Base-by-base conservation (phyloP, 2,329 filamentous ascomycete genomes). In the Diaporthe ampelina region DNA sequence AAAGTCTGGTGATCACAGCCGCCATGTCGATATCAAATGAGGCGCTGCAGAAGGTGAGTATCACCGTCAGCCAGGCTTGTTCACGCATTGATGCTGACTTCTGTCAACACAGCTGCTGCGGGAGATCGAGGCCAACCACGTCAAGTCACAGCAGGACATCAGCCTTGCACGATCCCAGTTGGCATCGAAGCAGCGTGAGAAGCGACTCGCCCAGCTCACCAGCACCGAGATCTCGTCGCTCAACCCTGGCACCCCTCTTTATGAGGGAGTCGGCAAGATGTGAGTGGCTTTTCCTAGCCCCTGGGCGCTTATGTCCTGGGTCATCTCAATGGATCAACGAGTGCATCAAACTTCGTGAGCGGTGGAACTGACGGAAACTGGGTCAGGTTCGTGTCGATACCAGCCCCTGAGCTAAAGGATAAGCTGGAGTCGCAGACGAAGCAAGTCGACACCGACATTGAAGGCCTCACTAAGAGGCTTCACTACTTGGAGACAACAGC, bases 211-310 rank as follows among this genome's bases (percentile, higher is more conserved):
- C 56, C 94, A 97, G 83, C 87, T 99, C 77, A 98, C 96, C 2
- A 90, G 93, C 48, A 94, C 90, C 77, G 97, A 99, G 84, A 88
- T 98, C 67, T 90, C 91, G n/a, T 89, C 91, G 9, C 85, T 99
- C 75, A 93, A 95, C 5, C 82, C 89, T 24, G 90, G 93, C 63
- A 97, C 95, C 0, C 92, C 92, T 43, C 91, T 98, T 37, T 99
- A 98, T 80, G 96, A 98, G 85, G 96, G 96, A 8, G 93, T 98
- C 15, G 97, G 97, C 69, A 99, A 98, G 86, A 98, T 99, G 97
- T 98, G 84, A 80, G 92, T 74, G 35, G 37, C 19, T 19, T n/a
- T 4, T 24, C 48, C 58, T 50, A 37, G 43, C 58, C 24, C 29
- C 32, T 17, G n/a, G 35, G 15, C 54, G 9, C 24, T 50, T 15